Percentiles rank a stretch among this genome's conserved stretches.
Conservation (phyloP, 1,139 yeast genomes). For the Protomyces macrosporus region DNA sequence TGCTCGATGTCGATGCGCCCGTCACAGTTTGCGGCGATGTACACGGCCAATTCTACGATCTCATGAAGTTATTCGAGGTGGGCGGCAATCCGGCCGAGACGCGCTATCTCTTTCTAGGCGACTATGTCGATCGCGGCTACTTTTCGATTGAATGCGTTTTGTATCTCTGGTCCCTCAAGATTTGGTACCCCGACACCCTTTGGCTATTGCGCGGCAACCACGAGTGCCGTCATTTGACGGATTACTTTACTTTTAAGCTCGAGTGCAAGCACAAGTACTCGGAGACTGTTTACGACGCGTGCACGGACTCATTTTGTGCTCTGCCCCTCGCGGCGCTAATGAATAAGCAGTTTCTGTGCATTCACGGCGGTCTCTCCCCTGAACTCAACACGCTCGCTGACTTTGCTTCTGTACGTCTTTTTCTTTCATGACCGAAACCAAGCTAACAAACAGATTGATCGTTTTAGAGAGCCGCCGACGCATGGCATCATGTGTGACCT, state of each 20-base stretch:
- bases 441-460: slow-evolving; percentile 46
- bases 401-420: slow-evolving; percentile 37
- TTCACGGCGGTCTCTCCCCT: slow-evolving; percentile 95
- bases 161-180: slow-evolving; percentile 72
- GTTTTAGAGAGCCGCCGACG: slow-evolving; percentile 92
- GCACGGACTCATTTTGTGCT: slow-evolving; percentile 75
- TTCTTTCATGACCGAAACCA: slow-evolving; percentile 33
- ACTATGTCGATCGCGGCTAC: slow-evolving; percentile 92
- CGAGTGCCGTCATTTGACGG: slow-evolving; percentile 90
- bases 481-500: slow-evolving; percentile 92
- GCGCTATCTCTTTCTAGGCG: slow-evolving; percentile 76
- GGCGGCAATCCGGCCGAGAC: slow-evolving; percentile 74
- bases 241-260: slow-evolving; percentile 84
- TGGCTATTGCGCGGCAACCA: slow-evolving; percentile 92
- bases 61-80: slow-evolving; percentile 85
- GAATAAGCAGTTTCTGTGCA: slow-evolving; percentile 93
- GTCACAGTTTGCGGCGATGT: slow-evolving; percentile 95
- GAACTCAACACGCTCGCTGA: slow-evolving; percentile 70
- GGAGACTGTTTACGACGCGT: slow-evolving; percentile 60
- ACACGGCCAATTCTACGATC: slow-evolving; percentile 91
- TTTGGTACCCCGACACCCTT: slow-evolving; percentile 68
- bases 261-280: slow-evolving; percentile 88
- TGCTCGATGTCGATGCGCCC: slow-evolving; percentile 81
- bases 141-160: slow-evolving; percentile 84
- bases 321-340: slow-evolving; percentile 89